phyloP scores from a whole-genome alignment of 2,329 filamentous ascomycete species.

The Daldinia eschscholtzii region DNA sequence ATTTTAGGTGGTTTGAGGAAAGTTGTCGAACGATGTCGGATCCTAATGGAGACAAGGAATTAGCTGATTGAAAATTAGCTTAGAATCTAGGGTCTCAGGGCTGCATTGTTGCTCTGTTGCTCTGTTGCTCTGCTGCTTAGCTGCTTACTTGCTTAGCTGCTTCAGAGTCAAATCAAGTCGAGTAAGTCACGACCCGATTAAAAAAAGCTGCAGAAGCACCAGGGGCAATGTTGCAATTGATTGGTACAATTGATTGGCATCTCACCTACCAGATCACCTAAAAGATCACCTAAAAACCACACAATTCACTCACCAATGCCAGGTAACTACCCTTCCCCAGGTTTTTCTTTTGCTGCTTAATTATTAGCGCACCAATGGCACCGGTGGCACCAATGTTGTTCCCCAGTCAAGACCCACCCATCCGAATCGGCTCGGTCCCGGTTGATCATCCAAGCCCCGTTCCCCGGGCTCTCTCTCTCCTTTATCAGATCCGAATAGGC shows the following conservation, averaged over 20 bases:
- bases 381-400: conserved; percentile 27
- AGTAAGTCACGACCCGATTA: conserved; percentile 1
- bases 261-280: not conserved
- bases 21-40: conserved; percentile 41
- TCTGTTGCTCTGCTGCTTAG: not conserved
- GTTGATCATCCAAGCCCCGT: conserved; percentile 18
- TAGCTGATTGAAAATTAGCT: conserved; percentile 20
- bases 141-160: not conserved
- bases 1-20: conserved; percentile 21
- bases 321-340: conserved; percentile 28
- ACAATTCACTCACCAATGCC: too few species aligned
- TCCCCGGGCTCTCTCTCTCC: not conserved
- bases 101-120: not conserved
- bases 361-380: conserved; percentile 32
- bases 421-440: conserved; percentile 16
- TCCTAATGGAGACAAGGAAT: conserved; percentile 23
- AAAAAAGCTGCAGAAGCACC: not conserved
- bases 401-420: not conserved
- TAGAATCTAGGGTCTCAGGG: not conserved
- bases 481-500: conserved; percentile 30
- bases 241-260: conserved; percentile 6
- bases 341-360: conserved; percentile 23
- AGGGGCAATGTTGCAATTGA: not conserved
- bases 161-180: conserved; percentile 6
- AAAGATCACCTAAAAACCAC: not conserved